Evolutionary conservation across 2,329 filamentous ascomycete genomes (phyloP).

Genomic region (Eutypella sp.): DNA sequence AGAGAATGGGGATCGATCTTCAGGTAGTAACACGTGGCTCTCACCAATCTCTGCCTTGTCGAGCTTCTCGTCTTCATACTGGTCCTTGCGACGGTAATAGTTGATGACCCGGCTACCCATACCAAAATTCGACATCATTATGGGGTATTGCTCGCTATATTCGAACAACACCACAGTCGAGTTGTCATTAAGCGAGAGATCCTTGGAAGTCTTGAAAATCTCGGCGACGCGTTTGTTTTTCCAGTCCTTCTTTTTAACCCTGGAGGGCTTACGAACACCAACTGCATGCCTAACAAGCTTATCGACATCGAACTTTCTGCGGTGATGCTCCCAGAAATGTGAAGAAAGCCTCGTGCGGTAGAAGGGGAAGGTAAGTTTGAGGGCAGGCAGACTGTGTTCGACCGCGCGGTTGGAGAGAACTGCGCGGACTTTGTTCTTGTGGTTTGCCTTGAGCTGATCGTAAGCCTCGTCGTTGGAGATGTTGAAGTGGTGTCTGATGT

Average conservation of each 20-base stretch:
- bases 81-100: conserved; percentile 85
- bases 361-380: conserved; percentile 91
- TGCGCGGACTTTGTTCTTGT: conserved; percentile 90
- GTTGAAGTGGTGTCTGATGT: conserved; percentile 81
- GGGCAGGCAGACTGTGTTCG: conserved; percentile 87
- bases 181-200: conserved; percentile 84
- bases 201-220: conserved; percentile 73
- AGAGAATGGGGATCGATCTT: conserved; percentile 93
- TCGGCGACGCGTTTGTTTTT: conserved; percentile 75
- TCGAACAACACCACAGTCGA: conserved; percentile 84
- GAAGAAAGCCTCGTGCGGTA: conserved; percentile 80
- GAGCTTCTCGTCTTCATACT: conserved; percentile 65
- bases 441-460: conserved; percentile 92
- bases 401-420: conserved; percentile 88
- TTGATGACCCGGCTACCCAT: conserved; percentile 97
- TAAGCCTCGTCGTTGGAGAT: conserved; percentile 96
- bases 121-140: conserved; percentile 89
- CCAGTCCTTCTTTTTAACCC: conserved; percentile 75
- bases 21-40: conserved; percentile 78
- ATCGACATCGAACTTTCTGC: conserved; percentile 65
- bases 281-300: conserved; percentile 34
- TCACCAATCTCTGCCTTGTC: conserved; percentile 85
- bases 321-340: conserved; percentile 63
- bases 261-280: conserved; percentile 46
- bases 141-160: conserved; percentile 91